phyloP scores from a whole-genome alignment of 2,329 filamentous ascomycete genomes.

The Sclerotinia glacialis region DNA sequence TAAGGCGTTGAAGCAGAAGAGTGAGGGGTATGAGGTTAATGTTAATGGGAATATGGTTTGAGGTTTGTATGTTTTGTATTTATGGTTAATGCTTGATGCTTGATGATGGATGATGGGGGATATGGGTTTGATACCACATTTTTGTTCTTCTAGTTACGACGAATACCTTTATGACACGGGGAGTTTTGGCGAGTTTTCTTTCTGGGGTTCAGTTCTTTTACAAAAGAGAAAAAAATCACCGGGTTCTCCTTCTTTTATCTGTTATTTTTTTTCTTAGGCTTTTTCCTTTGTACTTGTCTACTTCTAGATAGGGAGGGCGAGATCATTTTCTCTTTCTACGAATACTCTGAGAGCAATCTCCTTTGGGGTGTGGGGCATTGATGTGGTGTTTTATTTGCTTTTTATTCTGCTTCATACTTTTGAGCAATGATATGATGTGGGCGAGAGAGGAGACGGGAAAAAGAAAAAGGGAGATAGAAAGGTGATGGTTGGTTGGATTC shows the following conservation, averaged over 20 bases:
- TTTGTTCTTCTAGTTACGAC: neutral
- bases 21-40: constrained; percentile 76
- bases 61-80: neutral
- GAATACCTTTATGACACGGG: neutral
- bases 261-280: neutral
- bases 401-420: neutral
- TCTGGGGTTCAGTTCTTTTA: neutral
- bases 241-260: no score
- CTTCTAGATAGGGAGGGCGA: neutral
- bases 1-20: constrained; percentile 81
- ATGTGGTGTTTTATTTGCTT: neutral
- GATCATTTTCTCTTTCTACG: neutral
- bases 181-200: neutral
- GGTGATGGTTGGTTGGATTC: no score
- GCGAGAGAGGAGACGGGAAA: neutral
- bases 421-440: neutral
- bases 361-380: neutral
- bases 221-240: no score
- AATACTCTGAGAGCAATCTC: constrained; percentile 6
- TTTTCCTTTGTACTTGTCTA: neutral
- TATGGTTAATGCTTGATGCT: neutral
- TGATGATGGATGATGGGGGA: constrained; percentile 4
- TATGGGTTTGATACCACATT: constrained; percentile 17
- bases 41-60: constrained; percentile 77
- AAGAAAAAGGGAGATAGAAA: neutral